These are phyloP conservation scores for Calocybe indica DNA, from an alignment of 768 basidiomycete species.

Conservation along the genomic window DNA sequence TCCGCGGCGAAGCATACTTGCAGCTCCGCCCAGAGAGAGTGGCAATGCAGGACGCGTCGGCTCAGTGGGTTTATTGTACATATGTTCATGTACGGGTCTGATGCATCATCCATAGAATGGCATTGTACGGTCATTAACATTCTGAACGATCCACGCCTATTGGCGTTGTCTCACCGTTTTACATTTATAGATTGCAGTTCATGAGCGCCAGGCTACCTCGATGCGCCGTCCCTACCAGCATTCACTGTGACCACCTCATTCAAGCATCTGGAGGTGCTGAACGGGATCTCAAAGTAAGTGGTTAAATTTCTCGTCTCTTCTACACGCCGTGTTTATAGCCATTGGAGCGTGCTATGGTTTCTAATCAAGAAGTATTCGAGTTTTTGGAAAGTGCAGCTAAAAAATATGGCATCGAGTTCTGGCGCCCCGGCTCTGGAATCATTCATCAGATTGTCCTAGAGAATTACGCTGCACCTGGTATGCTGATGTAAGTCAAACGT, in stretches of 20 bases:
- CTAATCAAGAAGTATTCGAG: conserved; percentile 96
- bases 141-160: neutral
- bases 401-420: conserved; percentile 96
- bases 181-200: conserved; percentile 72
- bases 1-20: conserved; percentile 85
- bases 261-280: conserved; percentile 89
- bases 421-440: conserved; percentile 93
- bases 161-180: neutral
- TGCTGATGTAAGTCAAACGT: conserved; percentile 63
- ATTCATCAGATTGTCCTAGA: conserved; percentile 99
- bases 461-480: conserved; percentile 93
- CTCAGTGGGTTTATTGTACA: conserved; percentile 55
- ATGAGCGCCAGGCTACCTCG: conserved; percentile 89
- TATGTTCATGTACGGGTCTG: conserved; percentile 7
- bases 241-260: conserved; percentile 98
- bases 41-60: conserved; percentile 94
- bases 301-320: neutral
- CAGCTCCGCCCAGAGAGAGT: conserved; percentile 90
- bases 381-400: conserved; percentile 89
- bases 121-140: conserved; percentile 46
- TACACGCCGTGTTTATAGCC: neutral
- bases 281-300: conserved; percentile 69
- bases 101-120: conserved; percentile 52
- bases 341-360: conserved; percentile 69
- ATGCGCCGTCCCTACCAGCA: conserved; percentile 84